Percentiles rank a stretch among this genome's conserved stretches.
Evolutionary conservation across 495 filamentous ascomycete species (phyloP).

Genomic region (Penicillium mononematosum): DNA sequence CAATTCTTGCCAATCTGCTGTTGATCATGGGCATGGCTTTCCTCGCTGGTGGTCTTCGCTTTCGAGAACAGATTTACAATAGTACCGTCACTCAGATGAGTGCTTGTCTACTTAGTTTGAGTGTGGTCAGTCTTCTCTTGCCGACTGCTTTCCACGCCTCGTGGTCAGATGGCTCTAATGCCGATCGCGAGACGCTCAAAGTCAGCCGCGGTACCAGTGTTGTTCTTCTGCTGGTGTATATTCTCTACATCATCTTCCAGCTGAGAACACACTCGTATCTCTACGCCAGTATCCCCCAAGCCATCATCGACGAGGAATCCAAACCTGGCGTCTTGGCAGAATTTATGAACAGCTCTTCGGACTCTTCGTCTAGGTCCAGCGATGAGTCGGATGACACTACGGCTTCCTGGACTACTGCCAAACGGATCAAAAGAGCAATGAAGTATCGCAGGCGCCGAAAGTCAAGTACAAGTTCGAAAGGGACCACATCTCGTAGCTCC

Average conservation of each 20-base stretch:
- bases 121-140: conserved; percentile 79
- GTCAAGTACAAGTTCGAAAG: conserved; percentile 68
- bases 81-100: conserved; percentile 95
- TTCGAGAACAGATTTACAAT: conserved; percentile 92
- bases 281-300: conserved; percentile 85
- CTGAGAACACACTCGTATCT: conserved; percentile 89
- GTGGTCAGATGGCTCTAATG: conserved; percentile 59
- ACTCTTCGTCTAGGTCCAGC: conserved; percentile 59
- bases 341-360: conserved; percentile 69
- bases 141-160: conserved; percentile 93
- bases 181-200: conserved; percentile 69
- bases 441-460: conserved; percentile 66
- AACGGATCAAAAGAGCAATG: conserved; percentile 69
- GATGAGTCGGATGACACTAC: conserved; percentile 64
- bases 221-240: conserved; percentile 80
- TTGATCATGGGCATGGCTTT: conserved; percentile 92
- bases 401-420: conserved; percentile 70
- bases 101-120: conserved; percentile 83
- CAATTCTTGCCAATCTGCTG: conserved; percentile 82
- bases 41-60: conserved; percentile 79
- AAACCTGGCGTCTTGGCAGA: conserved; percentile 81
- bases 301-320: conserved; percentile 84
- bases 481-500: conserved; percentile 46
- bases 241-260: conserved; percentile 85
- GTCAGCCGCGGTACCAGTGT: conserved; percentile 89